Base-by-base conservation (phyloP, 441 rosid species). In the Arabidopsis lyrata region DNA sequence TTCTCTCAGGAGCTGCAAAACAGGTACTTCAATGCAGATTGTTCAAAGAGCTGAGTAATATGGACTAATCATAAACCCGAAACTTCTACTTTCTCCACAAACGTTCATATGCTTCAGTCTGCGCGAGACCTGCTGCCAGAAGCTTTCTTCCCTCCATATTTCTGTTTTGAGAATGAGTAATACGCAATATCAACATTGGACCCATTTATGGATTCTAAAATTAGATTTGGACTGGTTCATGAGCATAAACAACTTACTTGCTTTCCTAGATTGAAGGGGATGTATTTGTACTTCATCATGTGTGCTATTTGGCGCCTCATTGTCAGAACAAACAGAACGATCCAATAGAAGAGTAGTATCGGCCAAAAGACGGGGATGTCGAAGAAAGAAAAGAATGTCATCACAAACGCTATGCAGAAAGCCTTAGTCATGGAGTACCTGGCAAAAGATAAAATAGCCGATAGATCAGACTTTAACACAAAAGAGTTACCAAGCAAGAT, bases 301-400 rank as follows among this genome's bases (percentile, higher is more conserved):
- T 87, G 97, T 77, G 80, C 67, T 39, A 87, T 82, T 72, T 91
- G 95, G 72, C 89, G 88, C 80, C 80, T 85, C 95, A 86, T 86
- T 22, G 91, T 85, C 47, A 91, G 87, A 63, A 86, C 80, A 84
- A 86, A 89, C 48, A 89, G 86, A 80, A 83, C 89, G 52, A 89
- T 61, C 95, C 90, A 85, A 12, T 86, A 88, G 73, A 70, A 86
- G 29, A 89, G 87, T 48, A 91, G 67, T 77, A 89, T 85, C 9
- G 92, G 95, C 97, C 97, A 87, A 75, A 91, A 88, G 39, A 84
- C 87, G 18, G 92, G 94, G 20, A 90, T 87, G 59, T 88, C 94
- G 62, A 90, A 84, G 45, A 87, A 54, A 14, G 90, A 83, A 70
- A 88, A 84, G 79, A 87, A 88, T 44, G 95, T 89, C 92, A 91